These are phyloP conservation scores for Prunus salicina DNA, from an alignment of 306 rosid species.

Conservation along the genomic window DNA sequence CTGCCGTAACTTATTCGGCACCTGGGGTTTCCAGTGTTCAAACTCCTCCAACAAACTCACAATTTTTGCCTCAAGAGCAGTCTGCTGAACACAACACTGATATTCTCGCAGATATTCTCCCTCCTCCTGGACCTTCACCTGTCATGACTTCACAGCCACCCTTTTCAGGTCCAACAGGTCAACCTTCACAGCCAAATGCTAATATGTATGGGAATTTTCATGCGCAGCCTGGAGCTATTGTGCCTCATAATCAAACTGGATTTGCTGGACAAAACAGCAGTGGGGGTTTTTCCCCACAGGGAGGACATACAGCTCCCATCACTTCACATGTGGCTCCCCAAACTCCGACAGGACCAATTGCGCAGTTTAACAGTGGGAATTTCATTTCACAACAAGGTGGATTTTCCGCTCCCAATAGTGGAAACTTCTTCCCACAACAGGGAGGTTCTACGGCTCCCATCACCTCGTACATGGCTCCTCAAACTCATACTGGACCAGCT, in stretches of 20 bases:
- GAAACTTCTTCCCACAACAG: conserved; percentile 49
- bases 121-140: conserved; percentile 54
- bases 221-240: conserved; percentile 40
- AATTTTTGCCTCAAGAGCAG: conserved; percentile 42
- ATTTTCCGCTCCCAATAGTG: conserved; percentile 21
- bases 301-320: conserved; percentile 42
- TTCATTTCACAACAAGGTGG: conserved; percentile 20
- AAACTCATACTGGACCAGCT: conserved; percentile 37
- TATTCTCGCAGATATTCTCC: conserved; percentile 76
- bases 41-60: conserved; percentile 38
- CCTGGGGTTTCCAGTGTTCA: conserved; percentile 32
- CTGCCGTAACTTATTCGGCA: conserved; percentile 52
- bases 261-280: conserved; percentile 48
- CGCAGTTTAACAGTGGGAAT: conserved; percentile 34
- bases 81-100: conserved; percentile 49
- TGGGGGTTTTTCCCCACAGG: conserved; percentile 50
- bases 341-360: conserved; percentile 45
- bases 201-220: conserved; percentile 50
- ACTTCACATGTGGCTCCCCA: conserved; percentile 50
- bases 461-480: conserved; percentile 30
- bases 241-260: conserved; percentile 53
- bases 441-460: conserved; percentile 32
- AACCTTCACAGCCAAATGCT: conserved; percentile 45
- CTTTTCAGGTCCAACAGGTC: conserved; percentile 46
- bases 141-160: conserved; percentile 41